phyloP scores from a whole-genome alignment of 2,329 filamentous ascomycete genomes.

The Sporothrix mexicana region DNA sequence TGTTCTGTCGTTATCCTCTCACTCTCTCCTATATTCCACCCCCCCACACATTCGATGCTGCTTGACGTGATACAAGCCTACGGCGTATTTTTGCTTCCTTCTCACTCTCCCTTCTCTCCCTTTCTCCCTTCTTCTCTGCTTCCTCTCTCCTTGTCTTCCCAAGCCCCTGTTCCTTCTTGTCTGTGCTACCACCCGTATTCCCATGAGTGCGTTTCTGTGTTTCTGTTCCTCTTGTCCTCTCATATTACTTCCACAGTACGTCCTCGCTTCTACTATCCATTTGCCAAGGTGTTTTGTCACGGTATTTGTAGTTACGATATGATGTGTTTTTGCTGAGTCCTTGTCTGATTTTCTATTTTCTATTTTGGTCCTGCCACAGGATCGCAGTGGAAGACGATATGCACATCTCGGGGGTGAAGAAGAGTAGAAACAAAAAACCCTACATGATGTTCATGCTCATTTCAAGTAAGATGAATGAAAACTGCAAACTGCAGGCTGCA shows the following conservation, averaged over 20 bases:
- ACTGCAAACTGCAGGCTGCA: neutral
- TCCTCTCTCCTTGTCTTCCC: constrained; percentile 8
- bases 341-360: neutral
- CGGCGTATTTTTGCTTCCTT: constrained; percentile 1
- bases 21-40: neutral
- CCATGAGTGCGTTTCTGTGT: neutral
- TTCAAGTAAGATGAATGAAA: neutral
- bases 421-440: neutral
- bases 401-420: constrained; percentile 30
- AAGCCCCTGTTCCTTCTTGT: neutral
- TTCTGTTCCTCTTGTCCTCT: neutral
- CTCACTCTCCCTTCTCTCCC: neutral
- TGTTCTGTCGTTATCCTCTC: neutral
- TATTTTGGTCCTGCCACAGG: neutral
- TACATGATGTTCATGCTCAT: neutral
- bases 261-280: neutral
- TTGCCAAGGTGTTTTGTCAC: neutral
- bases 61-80: constrained; percentile 1
- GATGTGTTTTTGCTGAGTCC: neutral
- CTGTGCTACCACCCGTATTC: neutral
- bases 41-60: neutral
- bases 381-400: constrained; percentile 24
- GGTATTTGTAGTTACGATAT: too few species aligned
- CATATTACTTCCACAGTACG: neutral
- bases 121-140: neutral